Evolutionary conservation across 345 rosid species (phyloP), one percentile per base, ranked within the genome.

Genomic region (Odontarrhena argentea): DNA sequence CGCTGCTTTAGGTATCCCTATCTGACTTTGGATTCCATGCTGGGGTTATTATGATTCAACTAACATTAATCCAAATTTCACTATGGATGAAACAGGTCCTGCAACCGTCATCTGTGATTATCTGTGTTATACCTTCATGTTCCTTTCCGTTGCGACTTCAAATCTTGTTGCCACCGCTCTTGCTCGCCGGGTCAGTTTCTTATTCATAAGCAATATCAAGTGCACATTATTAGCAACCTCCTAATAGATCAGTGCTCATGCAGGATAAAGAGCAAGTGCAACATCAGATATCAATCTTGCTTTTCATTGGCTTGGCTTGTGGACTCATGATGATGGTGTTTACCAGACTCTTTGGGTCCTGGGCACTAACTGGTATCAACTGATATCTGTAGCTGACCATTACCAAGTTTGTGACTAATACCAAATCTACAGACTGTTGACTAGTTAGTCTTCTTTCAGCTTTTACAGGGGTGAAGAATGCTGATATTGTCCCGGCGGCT

Each of bases 211-310:
- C 58, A n/a, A 18, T 38, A 11, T 48, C 10, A 45, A 28, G 35
- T 30, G 40, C 53, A 36, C 6, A 48, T 49, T 55, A 13, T 38
- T 48, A 24, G 61, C 54, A 25, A 58, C 40, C 40, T 69, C 69
- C 49, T 70, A 64, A 64, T 22, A n/a, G 52, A 65, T 5, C 9
- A 62, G 37, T 43, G 58, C 30, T 60, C 50, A 8, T 73, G 85
- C 86, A 94, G 97, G 92, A 85, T 76, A 87, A 81, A 79, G 71
- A 80, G 5, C 88, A 83, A 74, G 96, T 85, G 67, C 97, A 91
- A 47, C 96, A 88, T 77, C 95, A 90, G 77, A 86, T 93, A 73
- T 94, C 97, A n/a, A 70, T 84, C 73, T 81, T 88, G 72, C 87
- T 90, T 55, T 91, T 84, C 78, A 69, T 83, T 4, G 95, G 95